phyloP scores from a whole-genome alignment of 371 early-diverging fungal species.

The Lichtheimia ornata region DNA sequence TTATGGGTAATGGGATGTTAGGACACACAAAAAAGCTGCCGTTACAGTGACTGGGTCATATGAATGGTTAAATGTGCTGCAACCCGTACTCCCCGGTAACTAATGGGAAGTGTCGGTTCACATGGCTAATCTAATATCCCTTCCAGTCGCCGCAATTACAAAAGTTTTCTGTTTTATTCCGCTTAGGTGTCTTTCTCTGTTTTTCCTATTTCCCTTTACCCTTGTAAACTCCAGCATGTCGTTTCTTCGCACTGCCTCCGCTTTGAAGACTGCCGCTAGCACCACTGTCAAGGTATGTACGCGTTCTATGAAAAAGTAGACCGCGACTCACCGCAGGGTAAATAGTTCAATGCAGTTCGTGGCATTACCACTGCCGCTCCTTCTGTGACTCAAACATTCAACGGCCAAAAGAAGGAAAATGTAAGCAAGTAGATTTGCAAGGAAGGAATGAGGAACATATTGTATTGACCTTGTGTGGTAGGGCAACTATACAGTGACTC shows the following conservation, averaged over 20 bases:
- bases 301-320: neutral
- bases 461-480: constrained; percentile 16
- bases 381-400: constrained; percentile 64
- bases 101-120: too few species aligned
- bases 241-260: constrained; percentile 24
- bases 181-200: constrained; percentile 1
- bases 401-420: constrained; percentile 64
- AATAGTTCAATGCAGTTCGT: constrained; percentile 44
- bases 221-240: constrained; percentile 14
- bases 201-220: constrained; percentile 1
- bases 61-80: too few species aligned
- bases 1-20: too few species aligned
- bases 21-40: too few species aligned
- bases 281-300: constrained; percentile 18
- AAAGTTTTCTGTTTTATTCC: neutral
- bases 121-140: too few species aligned
- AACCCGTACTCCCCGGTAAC: too few species aligned
- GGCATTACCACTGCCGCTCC: constrained; percentile 58
- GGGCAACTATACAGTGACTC: constrained; percentile 86
- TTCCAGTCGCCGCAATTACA: neutral
- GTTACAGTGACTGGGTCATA: too few species aligned
- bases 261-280: constrained; percentile 17
- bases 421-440: constrained; percentile 33
- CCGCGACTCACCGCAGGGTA: neutral
- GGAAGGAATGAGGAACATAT: neutral